Evolutionary conservation across 2,329 filamentous ascomycete genomes (phyloP), one percentile per base, ranked within the genome.

Genomic region (Annulohypoxylon truncatum): DNA sequence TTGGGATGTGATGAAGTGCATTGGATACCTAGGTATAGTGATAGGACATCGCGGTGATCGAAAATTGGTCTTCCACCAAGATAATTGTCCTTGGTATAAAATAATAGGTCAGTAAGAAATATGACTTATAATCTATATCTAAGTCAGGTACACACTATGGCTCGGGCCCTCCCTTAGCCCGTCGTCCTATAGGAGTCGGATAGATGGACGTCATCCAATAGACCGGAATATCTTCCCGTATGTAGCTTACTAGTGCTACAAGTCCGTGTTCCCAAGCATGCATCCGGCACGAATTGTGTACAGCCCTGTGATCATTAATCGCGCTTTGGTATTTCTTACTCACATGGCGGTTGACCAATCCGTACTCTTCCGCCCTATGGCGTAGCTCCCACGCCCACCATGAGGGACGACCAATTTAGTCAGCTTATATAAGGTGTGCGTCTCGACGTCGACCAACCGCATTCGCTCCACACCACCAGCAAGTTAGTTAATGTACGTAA

Each of bases 401-500:
- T 33, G 33, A 51, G 44, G 26, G 29, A 42, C 13, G 40, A 9
- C 33, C 40, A 40, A 29, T 24, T 29, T 51, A 51, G 61, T 67
- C 56, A 67, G 65, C 65, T 67, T 65, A 64, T 67, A 65, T 61
- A 40, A 38, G n/a, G 15, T 42, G 38, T 50, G 53, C 58, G 44
- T 59, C 57, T 53, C 29, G 54, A 55, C 40, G 54, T 63, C 51
- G 24, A 47, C 54, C 51, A 26, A 47, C 40, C 40, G 56, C 40
- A 40, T 52, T 28, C 12, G 48, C 29, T 48, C 66, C 63, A 46
- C 66, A 51, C 66, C 54, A 62, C 40, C 26, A 40, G 4, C 2
- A 18, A n/a, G 13, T 24, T 48, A 40, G 56, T 29, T 55, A 38
- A 55, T 52, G 44, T 24, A 54, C 29, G 35, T 58, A 28, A 47